Evolutionary conservation across 192 early-diverging fungal genomes (phyloP), one percentile per base, ranked within the genome.

Genomic region (Backusella parvicylindrica): DNA sequence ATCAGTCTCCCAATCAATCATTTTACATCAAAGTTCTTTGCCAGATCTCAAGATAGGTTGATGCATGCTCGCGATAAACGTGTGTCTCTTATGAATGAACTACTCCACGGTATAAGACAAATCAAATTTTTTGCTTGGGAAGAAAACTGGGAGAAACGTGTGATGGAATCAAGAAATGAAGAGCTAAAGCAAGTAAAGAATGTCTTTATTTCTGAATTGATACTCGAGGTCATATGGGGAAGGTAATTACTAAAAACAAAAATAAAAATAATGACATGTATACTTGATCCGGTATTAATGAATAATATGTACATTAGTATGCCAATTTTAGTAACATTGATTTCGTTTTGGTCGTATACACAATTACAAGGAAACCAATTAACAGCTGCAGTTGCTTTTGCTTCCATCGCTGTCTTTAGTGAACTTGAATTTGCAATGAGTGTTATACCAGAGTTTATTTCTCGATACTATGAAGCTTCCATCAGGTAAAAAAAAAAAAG

Each of bases 41-140:
- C 72, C 37, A 78, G 64, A 16, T 80, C 81, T 31, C 91, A 94
- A 76, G 80, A 86, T 21, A 73, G 81, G 0, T 28, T 91, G 37
- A 92, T 86, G 86, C 77, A 87, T 26, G 82, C 89, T 16, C 79
- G 84, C 37, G 96, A 98, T 81, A 86, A 90, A 68, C 88, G 96
- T 38, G 86, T 97, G 16, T 88, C 88, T 3, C 82, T 91, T 74
- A 90, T 92, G 68, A 72, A 70, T 68, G 81, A 79, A 28, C 32
- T 76, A 32, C 79, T 95, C 38, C 90, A 94, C 82, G 94, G 93
- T 35, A 96, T 98, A 36, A 90, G 94, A 16, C 90, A 95, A 68
- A 90, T 98, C 77, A 98, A 98, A 79, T 86, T 97, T 68, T 91
- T 91, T 82, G 90, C 91, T 21, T 94, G 93, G 93, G 89, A 93